phyloP scores from a whole-genome alignment of 1,284 basidiomycete genomes.

The Fomitopsis pinicola region DNA sequence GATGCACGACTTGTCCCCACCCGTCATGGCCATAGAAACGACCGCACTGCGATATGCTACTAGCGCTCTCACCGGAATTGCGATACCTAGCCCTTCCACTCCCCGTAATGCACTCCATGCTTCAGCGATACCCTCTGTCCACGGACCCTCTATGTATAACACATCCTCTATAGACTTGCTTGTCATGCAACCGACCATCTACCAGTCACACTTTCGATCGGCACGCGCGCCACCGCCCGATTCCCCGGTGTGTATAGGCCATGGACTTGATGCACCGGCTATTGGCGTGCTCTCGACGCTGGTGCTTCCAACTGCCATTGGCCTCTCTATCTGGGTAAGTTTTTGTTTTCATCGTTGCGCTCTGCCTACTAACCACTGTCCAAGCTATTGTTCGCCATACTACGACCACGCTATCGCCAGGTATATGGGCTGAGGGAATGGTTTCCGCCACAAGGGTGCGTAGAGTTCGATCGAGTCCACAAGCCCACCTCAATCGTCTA shows the following conservation, averaged over 20 bases:
- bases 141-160: slow-evolving; percentile 10
- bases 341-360: neutral
- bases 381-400: slow-evolving; percentile 62
- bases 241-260: slow-evolving; percentile 53
- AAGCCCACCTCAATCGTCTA: slow-evolving; percentile 8
- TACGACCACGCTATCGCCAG: slow-evolving; percentile 66
- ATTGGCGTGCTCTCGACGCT: slow-evolving; percentile 57
- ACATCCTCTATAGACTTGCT: slow-evolving; percentile 25
- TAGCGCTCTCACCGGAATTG: neutral
- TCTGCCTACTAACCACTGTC: neutral
- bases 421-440: slow-evolving; percentile 69
- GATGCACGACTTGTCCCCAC: neutral
- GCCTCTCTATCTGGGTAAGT: slow-evolving; percentile 64
- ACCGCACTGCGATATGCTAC: neutral
- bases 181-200: slow-evolving; percentile 31
- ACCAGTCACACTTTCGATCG: slow-evolving; percentile 26
- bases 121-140: neutral
- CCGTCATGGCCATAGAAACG: neutral
- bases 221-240: neutral
- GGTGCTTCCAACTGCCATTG: slow-evolving; percentile 51
- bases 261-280: slow-evolving; percentile 61
- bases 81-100: neutral
- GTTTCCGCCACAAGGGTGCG: slow-evolving; percentile 69
- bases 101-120: neutral
- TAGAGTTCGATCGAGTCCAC: slow-evolving; percentile 13